phyloP scores from a whole-genome alignment of 345 rosid species.

The Kandelia obovata region DNA sequence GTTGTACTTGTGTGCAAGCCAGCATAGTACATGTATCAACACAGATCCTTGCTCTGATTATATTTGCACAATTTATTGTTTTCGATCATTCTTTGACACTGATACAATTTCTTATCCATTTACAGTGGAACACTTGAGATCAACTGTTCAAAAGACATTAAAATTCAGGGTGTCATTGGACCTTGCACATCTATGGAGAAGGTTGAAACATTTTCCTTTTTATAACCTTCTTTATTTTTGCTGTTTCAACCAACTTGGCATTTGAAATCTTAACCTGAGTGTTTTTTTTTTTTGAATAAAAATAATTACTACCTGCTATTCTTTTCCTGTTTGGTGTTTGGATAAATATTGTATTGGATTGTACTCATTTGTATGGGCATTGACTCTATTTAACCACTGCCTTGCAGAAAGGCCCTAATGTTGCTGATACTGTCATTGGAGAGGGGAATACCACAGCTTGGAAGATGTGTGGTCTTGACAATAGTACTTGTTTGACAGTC shows the following conservation, averaged over 20 bases:
- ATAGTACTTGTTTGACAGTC: slow-evolving; percentile 88
- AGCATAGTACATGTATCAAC: neutral
- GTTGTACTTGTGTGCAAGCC: neutral
- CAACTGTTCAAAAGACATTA: slow-evolving; percentile 88
- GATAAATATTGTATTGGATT: too few relatives aligned
- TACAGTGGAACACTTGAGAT: slow-evolving; percentile 88
- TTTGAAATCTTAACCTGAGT: too few relatives aligned
- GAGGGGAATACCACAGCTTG: slow-evolving; percentile 88
- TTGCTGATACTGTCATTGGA: slow-evolving; percentile 81
- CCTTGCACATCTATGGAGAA: slow-evolving; percentile 95
- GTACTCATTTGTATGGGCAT: neutral
- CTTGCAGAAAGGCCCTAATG: slow-evolving; percentile 91
- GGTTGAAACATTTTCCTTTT: slow-evolving; percentile 42
- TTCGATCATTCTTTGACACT: neutral
- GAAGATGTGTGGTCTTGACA: slow-evolving; percentile 98
- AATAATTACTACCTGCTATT: too few relatives aligned
- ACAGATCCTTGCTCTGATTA: neutral
- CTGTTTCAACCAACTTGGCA: too few relatives aligned
- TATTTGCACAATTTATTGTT: neutral
- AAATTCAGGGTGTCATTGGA: slow-evolving; percentile 87
- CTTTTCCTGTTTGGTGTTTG: too few relatives aligned
- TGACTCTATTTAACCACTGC: slow-evolving; percentile 20
- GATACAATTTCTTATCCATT: slow-evolving; percentile 15
- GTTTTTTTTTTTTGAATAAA: too few relatives aligned
- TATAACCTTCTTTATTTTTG: slow-evolving; percentile 1